Conservation (phyloP, 257 asterid species). For the Nicotiana benthamiana region DNA sequence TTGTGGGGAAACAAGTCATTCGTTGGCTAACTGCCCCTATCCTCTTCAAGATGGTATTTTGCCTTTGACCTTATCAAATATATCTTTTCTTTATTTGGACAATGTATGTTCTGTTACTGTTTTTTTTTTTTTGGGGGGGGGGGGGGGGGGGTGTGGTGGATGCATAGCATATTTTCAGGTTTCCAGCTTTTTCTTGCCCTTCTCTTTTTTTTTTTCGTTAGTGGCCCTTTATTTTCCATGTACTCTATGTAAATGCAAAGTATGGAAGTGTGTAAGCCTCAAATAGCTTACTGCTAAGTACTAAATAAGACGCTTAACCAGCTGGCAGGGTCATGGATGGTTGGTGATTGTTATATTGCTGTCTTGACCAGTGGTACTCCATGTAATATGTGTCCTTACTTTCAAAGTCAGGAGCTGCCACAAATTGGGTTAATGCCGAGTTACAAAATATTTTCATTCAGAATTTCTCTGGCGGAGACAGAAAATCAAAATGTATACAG, state of each 20-base stretch:
- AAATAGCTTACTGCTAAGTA: neutral
- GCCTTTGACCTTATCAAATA: neutral
- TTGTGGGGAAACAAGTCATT: slow-evolving; percentile 83
- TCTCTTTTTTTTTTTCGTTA: neutral
- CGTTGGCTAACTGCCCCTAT: slow-evolving; percentile 52
- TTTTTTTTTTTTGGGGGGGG: neutral
- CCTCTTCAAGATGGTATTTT: slow-evolving; percentile 86
- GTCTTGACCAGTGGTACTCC: neutral
- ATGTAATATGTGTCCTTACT: neutral
- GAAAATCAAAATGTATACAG: neutral
- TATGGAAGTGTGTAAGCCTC: neutral
- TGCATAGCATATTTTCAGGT: neutral
- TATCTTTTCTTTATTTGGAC: neutral
- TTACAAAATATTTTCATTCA: neutral
- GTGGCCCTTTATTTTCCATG: neutral
- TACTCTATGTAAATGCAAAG: neutral
- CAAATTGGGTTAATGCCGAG: neutral
- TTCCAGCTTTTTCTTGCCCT: neutral
- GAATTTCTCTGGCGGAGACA: neutral
- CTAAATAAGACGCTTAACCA: neutral
- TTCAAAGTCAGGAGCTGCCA: neutral
- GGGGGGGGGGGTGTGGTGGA: too few relatives aligned
- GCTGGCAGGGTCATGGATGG: neutral
- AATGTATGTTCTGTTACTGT: neutral
- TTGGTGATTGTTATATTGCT: neutral